Percentiles rank a stretch among this genome's conserved stretches.
Evolutionary conservation across 345 rosid genomes (phyloP).

Genomic region (Isatis tinctoria): DNA sequence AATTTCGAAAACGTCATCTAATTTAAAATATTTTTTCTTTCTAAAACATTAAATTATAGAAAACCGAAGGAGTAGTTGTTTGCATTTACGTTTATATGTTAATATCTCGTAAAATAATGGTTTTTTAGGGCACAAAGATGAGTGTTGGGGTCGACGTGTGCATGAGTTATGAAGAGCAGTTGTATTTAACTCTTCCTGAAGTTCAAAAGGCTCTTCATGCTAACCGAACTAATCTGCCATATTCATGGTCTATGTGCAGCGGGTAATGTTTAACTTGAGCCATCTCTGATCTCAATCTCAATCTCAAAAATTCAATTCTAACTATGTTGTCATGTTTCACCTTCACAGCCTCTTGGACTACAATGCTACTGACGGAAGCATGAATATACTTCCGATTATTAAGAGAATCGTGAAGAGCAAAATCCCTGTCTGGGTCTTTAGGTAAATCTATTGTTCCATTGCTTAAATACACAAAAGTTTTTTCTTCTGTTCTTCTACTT

Average conservation of each 20-base stretch:
- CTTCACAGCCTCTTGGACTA: constrained; percentile 53
- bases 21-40: too few species aligned
- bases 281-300: constrained; percentile 7
- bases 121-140: constrained; percentile 48
- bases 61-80: neutral
- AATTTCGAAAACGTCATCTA: too few species aligned
- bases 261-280: constrained; percentile 33
- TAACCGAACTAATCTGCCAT: constrained; percentile 60
- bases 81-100: neutral
- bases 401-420: constrained; percentile 54
- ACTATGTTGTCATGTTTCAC: neutral
- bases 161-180: constrained; percentile 56
- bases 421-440: constrained; percentile 81
- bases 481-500: neutral
- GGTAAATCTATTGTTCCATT: constrained; percentile 34
- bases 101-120: neutral
- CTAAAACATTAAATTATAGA: too few species aligned
- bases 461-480: too few species aligned
- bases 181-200: constrained; percentile 81
- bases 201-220: constrained; percentile 96
- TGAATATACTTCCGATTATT: constrained; percentile 73
- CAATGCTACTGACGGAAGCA: constrained; percentile 51
- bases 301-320: neutral
- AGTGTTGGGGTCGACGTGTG: constrained; percentile 88
- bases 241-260: constrained; percentile 87